A percentile compares a stretch with the other conserved stretches of the same genome.
Conservation (phyloP, 2,329 filamentous ascomycete species). For the Ophiocordyceps camponoti-floridani region DNA sequence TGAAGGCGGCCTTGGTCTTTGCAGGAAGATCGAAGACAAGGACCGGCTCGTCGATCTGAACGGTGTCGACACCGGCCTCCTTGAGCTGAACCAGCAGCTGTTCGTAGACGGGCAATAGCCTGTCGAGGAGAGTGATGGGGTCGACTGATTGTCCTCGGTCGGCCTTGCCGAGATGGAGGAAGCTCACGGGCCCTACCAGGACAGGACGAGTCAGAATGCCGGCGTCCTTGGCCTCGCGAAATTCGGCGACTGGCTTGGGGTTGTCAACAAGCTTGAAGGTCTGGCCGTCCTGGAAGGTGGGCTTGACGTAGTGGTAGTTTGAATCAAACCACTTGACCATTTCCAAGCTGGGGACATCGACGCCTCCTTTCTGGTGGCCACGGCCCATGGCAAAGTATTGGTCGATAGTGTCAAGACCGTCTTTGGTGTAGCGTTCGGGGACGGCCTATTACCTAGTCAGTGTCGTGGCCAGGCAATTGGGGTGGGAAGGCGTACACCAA, state of each 20-base stretch:
- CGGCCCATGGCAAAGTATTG: slow-evolving; percentile 99
- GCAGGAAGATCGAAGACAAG: slow-evolving; percentile 85
- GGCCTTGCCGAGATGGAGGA: slow-evolving; percentile 94
- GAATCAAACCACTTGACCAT: slow-evolving; percentile 99
- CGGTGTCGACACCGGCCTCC: slow-evolving; percentile 84
- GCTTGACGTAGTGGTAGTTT: slow-evolving; percentile 99
- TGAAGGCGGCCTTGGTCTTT: slow-evolving; percentile 93
- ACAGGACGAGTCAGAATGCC: slow-evolving; percentile 87
- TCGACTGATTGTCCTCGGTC: slow-evolving; percentile 87
- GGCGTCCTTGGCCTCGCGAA: slow-evolving; percentile 94
- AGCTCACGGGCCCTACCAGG: slow-evolving; percentile 87
- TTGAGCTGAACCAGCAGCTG: slow-evolving; percentile 88
- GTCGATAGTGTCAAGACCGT: slow-evolving; percentile 75
- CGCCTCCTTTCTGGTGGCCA: slow-evolving; percentile 86
- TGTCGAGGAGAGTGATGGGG: slow-evolving; percentile 84
- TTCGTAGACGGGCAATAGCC: slow-evolving; percentile 86
- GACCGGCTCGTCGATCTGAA: slow-evolving; percentile 96
- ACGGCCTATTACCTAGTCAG: slow-evolving; percentile 40
- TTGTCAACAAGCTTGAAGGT: slow-evolving; percentile 73
- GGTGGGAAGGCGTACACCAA: slow-evolving; percentile 50
- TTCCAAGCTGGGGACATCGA: slow-evolving; percentile 88
- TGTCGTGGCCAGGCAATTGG: background rate
- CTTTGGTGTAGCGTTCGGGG: slow-evolving; percentile 83
- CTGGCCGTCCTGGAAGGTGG: slow-evolving; percentile 92
- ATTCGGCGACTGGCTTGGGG: slow-evolving; percentile 89